A percentile compares a stretch with the other conserved stretches of the same genome.
Conservation (phyloP, 345 rosid species). For the Hibiscus syriacus region DNA sequence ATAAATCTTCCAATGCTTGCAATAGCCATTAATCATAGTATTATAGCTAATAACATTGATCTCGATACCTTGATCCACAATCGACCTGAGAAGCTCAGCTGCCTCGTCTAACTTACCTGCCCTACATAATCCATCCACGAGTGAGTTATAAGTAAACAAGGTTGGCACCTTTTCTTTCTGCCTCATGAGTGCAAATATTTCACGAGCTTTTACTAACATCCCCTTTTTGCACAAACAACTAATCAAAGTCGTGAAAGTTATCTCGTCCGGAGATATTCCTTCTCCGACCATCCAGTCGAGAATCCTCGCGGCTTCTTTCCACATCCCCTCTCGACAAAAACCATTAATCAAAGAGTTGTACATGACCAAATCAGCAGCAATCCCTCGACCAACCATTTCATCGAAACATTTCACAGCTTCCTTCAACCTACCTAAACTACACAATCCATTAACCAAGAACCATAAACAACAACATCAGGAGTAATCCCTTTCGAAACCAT, state of each 20-base stretch:
- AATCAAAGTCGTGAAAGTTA: slow-evolving; percentile 1
- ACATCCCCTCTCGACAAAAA: background rate
- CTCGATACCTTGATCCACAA: slow-evolving; percentile 13
- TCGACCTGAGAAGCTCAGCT: slow-evolving; percentile 12
- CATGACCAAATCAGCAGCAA: background rate
- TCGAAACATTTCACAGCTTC: slow-evolving; percentile 7
- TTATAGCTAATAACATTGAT: slow-evolving; percentile 13
- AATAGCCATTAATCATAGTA: slow-evolving; percentile 9
- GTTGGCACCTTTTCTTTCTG: slow-evolving; percentile 19
- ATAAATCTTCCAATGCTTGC: background rate
- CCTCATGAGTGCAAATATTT: slow-evolving; percentile 21
- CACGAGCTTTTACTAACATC: slow-evolving; percentile 22
- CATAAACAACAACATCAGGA: slow-evolving; percentile 1
- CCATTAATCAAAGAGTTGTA: slow-evolving; percentile 6
- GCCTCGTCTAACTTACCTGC: slow-evolving; percentile 23
- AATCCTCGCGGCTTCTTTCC: slow-evolving; percentile 2
- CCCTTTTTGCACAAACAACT: slow-evolving; percentile 17
- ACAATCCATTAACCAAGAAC: slow-evolving; percentile 9
- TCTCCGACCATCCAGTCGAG: background rate
- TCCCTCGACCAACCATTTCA: slow-evolving; percentile 3
- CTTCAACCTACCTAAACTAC: slow-evolving; percentile 2
- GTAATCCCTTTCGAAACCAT: slow-evolving; percentile 10
- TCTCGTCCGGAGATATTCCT: background rate
- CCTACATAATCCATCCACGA: slow-evolving; percentile 31
- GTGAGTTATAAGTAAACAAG: slow-evolving; percentile 30